These are phyloP conservation scores for Kuraishia molischiana DNA, from an alignment of 805 yeast species.

Conservation along the genomic window DNA sequence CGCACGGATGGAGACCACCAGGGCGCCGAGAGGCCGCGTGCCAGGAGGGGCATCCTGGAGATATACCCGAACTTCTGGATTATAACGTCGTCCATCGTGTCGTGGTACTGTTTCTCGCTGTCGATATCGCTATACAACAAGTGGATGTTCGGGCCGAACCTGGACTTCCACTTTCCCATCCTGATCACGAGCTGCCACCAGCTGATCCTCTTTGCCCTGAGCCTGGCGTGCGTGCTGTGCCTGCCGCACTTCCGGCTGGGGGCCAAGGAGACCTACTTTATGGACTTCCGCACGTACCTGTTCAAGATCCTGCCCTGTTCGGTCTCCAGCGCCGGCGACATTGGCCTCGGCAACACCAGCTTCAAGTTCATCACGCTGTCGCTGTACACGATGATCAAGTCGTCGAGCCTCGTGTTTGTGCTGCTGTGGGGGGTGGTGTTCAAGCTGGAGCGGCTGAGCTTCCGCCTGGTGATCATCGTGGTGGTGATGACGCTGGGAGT, in stretches of 20 bases:
- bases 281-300: constrained; percentile 30
- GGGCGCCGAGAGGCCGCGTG: too few relatives aligned
- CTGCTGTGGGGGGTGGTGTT: constrained; percentile 79
- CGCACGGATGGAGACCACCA: too few relatives aligned
- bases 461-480: constrained; percentile 62
- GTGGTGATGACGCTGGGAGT: constrained; percentile 77
- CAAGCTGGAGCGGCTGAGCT: constrained; percentile 63
- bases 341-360: constrained; percentile 85
- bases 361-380: constrained; percentile 71
- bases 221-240: constrained; percentile 33
- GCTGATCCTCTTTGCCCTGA: constrained; percentile 47
- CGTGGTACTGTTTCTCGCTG: constrained; percentile 64
- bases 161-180: constrained; percentile 77
- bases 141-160: constrained; percentile 90
- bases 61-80: constrained; percentile 15
- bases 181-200: constrained; percentile 84
- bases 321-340: constrained; percentile 83
- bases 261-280: constrained; percentile 10
- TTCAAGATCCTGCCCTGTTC: constrained; percentile 73
- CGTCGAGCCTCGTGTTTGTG: constrained; percentile 83
- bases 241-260: constrained; percentile 28
- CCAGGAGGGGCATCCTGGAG: neutral
- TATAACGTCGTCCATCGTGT: constrained; percentile 16
- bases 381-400: constrained; percentile 87
- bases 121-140: constrained; percentile 78